phyloP scores from a whole-genome alignment of 2,329 filamentous ascomycete genomes.

The Trichoderma oligosporum region DNA sequence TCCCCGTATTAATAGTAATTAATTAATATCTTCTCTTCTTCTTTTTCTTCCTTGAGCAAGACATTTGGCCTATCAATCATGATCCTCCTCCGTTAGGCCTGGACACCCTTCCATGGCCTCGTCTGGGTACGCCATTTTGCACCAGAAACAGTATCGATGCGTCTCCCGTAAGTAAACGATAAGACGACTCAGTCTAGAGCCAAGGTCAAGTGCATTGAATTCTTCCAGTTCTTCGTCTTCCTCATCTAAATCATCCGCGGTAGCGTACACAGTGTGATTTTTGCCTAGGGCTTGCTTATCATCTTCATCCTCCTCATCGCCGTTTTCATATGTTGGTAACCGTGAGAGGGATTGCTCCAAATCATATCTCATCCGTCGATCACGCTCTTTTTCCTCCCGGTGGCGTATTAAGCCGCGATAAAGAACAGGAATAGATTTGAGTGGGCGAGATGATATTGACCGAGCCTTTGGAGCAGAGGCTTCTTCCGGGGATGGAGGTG shows the following conservation, averaged over 20 bases:
- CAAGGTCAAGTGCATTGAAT: constrained; percentile 66
- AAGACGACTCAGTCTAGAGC: constrained; percentile 63
- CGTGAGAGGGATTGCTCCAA: constrained; percentile 61
- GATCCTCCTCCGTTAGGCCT: constrained; percentile 80
- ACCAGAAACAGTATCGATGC: constrained; percentile 92
- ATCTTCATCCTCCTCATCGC: constrained; percentile 68
- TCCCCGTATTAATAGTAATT: background rate
- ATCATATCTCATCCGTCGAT: constrained; percentile 61
- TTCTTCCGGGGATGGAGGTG: constrained; percentile 22
- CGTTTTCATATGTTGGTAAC: constrained; percentile 64
- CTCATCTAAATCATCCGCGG: constrained; percentile 68
- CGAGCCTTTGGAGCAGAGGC: constrained; percentile 29
- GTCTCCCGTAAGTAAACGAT: constrained; percentile 66
- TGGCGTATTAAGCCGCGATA: constrained; percentile 72
- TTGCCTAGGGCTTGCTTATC: constrained; percentile 66
- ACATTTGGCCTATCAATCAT: constrained; percentile 41
- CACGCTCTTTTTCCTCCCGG: constrained; percentile 66
- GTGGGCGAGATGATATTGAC: constrained; percentile 46
- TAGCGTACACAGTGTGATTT: constrained; percentile 50
- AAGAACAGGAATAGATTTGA: constrained; percentile 69
- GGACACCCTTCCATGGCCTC: constrained; percentile 81
- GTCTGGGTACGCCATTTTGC: constrained; percentile 77
- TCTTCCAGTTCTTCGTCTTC: constrained; percentile 76
- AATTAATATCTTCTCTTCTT: background rate
- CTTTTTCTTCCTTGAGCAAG: background rate